Percentiles rank a stretch among this genome's conserved stretches.
phyloP scores from a whole-genome alignment of 148 eudicot genomes.

The Spergularia bocconei region DNA sequence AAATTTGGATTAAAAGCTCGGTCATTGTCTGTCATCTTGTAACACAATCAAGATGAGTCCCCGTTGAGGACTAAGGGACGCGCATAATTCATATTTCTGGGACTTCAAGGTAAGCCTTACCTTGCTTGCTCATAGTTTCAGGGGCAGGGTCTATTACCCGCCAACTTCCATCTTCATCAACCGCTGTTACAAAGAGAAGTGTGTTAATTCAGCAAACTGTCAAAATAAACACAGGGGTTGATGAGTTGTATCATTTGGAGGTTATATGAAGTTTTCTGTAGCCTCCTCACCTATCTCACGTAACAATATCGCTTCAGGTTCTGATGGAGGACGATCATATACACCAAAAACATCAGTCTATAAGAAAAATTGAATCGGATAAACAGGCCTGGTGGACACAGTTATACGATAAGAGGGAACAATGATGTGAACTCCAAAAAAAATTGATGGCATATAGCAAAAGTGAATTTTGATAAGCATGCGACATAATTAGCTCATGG shows the following conservation, averaged over 20 bases:
- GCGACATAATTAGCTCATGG: no score
- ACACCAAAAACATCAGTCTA: slow-evolving; percentile 97
- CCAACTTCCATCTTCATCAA: slow-evolving; percentile 86
- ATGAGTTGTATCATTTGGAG: neutral
- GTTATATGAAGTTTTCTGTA: neutral
- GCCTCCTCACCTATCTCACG: slow-evolving; percentile 73
- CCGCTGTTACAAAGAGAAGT: slow-evolving; percentile 53
- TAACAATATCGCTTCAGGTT: slow-evolving; percentile 69
- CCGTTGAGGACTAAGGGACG: neutral
- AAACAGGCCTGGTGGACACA: slow-evolving; percentile 13
- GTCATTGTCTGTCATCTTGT: no score
- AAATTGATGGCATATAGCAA: slow-evolving; percentile 3
- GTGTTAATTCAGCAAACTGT: slow-evolving; percentile 22
- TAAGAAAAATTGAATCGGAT: slow-evolving; percentile 38
- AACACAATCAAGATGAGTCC: no score
- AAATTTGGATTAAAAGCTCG: neutral
- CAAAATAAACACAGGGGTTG: slow-evolving; percentile 24
- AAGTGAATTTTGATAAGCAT: neutral
- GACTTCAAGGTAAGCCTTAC: slow-evolving; percentile 29
- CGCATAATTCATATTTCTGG: neutral
- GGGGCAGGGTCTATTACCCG: slow-evolving; percentile 61
- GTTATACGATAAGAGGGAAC: neutral
- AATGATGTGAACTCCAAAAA: no score
- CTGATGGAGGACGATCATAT: slow-evolving; percentile 91
- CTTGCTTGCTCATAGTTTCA: slow-evolving; percentile 48